Base-by-base conservation (phyloP, 352 stramenopile species). In the Pythium utonaiense region DNA sequence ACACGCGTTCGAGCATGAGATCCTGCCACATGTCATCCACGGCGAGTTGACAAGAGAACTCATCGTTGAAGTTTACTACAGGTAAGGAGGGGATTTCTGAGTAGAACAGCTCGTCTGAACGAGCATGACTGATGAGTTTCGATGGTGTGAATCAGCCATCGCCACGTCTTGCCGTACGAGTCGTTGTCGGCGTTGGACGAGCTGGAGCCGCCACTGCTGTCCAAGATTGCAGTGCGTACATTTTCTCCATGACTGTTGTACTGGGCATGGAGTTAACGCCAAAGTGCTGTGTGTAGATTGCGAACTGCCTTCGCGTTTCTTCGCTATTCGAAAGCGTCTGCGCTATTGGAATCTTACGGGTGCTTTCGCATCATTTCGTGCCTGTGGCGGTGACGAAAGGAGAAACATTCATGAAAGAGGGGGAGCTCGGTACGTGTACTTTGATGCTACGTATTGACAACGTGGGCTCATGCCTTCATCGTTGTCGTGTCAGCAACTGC, bases 301-400 rank as follows among this genome's bases (percentile, higher is more conserved):
- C 83, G 3, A 95, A 89, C 48, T 92, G 83, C 19, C 66, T 95
- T 44, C 83, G 85, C 1, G 80, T 86, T 6, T 93, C 83, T 0
- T 88, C 83, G 6, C 54, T 95, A 4, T 95, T 95, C 30, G 83
- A 90, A 51, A 89, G 82, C 16, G 83, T 93, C 17, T 90, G 80
- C 33, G 82, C 85, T 13, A 88, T 88, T 33, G 82, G 72, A n/a
- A 88, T 95, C 50, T 38, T 95, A 31, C 78, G 80, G 3, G 73
- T 85, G 8, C 66, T 95, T 30, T 90, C 83, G n/a, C 75, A 88
- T 41, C 86, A 89, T 58, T 93, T 93, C 44, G 70, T 83, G 3
- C 83, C 83, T 14, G 75, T 86, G 1, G 70, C 57, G 53, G 68
- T 93, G 34, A 53, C 51, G 1, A 53, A 58, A 24, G 78, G 80